Percentiles rank a stretch among this genome's conserved stretches.
phyloP scores from a whole-genome alignment of 805 yeast species.

The Pichia scutulata region DNA sequence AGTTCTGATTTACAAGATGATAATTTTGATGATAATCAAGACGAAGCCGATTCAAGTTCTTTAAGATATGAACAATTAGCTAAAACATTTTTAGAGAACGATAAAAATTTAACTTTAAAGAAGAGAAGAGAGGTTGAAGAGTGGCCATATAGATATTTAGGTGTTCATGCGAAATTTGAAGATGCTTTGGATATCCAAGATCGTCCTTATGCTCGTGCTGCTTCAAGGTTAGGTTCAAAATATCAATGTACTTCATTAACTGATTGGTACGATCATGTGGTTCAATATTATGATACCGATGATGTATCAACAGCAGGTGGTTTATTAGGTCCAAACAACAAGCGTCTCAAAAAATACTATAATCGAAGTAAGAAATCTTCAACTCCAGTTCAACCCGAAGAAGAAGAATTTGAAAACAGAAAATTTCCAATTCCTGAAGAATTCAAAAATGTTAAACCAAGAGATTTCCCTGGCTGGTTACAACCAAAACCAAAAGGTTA shows the following conservation, averaged over 20 bases:
- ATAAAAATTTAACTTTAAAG: conserved; percentile 32
- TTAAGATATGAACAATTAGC: conserved; percentile 53
- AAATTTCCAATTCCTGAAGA: conserved; percentile 37
- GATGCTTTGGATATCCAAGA: conserved; percentile 74
- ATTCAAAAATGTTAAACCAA: conserved; percentile 32
- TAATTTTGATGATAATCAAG: neutral
- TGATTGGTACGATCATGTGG: conserved; percentile 57
- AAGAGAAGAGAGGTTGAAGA: conserved; percentile 54
- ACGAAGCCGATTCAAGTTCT: conserved; percentile 11
- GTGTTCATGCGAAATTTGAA: conserved; percentile 64
- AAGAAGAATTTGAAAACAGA: conserved; percentile 10
- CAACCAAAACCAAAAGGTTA: conserved; percentile 76
- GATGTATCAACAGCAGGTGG: neutral
- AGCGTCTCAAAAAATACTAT: conserved; percentile 16
- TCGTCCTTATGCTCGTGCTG: conserved; percentile 73
- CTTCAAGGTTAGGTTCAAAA: conserved; percentile 65
- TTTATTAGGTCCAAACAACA: conserved; percentile 11
- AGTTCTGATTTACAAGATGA: neutral
- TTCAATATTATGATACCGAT: conserved; percentile 51
- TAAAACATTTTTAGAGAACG: conserved; percentile 41
- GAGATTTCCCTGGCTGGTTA: conserved; percentile 63
- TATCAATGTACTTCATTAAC: conserved; percentile 64
- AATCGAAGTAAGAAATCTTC: conserved; percentile 19
- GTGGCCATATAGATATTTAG: conserved; percentile 78
- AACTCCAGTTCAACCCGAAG: conserved; percentile 16